Conservation (phyloP, 768 basidiomycete genomes). For the Trametes punicea region DNA sequence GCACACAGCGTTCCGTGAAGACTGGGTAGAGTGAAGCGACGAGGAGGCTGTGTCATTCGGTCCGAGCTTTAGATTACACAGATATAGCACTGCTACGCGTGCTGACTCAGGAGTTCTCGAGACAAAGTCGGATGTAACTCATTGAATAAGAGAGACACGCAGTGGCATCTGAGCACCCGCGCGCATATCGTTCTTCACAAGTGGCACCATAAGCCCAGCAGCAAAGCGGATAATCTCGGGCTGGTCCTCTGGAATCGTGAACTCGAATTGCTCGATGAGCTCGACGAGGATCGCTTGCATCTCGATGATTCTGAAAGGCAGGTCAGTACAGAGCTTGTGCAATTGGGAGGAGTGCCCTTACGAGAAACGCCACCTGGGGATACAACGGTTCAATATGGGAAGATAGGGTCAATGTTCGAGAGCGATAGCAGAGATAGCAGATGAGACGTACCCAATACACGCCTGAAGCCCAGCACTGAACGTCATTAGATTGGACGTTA, state of each 20-base stretch:
- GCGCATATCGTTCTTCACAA: slow-evolving; percentile 30
- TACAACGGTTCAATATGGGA: neutral
- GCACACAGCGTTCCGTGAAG: too few relatives aligned
- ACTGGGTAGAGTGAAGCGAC: too few relatives aligned
- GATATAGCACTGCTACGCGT: too few relatives aligned
- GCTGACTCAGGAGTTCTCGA: too few relatives aligned
- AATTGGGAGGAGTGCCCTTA: slow-evolving; percentile 17
- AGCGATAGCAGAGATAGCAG: neutral
- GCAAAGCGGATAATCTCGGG: slow-evolving; percentile 32
- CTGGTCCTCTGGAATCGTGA: slow-evolving; percentile 30
- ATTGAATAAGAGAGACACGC: slow-evolving; percentile 28
- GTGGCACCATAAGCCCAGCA: slow-evolving; percentile 33
- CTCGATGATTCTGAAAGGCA: slow-evolving; percentile 32
- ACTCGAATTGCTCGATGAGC: slow-evolving; percentile 36
- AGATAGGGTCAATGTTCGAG: too few relatives aligned
- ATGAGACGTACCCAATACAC: slow-evolving; percentile 21
- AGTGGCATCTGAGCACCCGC: slow-evolving; percentile 36
- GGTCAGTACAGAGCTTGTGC: slow-evolving; percentile 21
- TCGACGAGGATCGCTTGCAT: slow-evolving; percentile 34
- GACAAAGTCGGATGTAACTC: too few relatives aligned
- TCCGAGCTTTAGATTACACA: too few relatives aligned
- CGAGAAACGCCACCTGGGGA: slow-evolving; percentile 31
- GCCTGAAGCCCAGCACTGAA: slow-evolving; percentile 20
- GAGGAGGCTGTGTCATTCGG: too few relatives aligned
- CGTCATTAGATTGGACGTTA: slow-evolving; percentile 18